A percentile compares a stretch with the other conserved stretches of the same genome.
Evolutionary conservation across 805 yeast genomes (phyloP).

Genomic region (Sugiyamaella mastotermitis): DNA sequence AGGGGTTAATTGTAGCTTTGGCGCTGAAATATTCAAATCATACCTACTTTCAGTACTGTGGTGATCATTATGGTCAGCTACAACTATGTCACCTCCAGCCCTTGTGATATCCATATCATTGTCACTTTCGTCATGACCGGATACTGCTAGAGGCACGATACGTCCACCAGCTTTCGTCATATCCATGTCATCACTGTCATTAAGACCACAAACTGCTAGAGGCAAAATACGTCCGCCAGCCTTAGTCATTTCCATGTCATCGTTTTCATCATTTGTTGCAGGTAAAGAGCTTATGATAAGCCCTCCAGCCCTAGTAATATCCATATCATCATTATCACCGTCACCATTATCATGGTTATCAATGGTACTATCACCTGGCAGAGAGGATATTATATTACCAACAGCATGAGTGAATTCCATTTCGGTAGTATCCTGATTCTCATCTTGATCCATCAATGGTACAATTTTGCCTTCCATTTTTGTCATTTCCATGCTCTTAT

Average conservation of each 20-base stretch:
- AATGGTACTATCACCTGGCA: too few relatives aligned
- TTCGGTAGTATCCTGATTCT: background rate
- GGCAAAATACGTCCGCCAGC: constrained; percentile 6
- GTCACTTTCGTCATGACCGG: constrained; percentile 13
- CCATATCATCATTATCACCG: constrained; percentile 18
- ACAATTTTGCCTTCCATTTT: too few relatives aligned
- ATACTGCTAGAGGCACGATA: background rate
- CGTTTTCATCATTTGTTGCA: constrained; percentile 8
- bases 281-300: too few relatives aligned
- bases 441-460: background rate
- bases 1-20: constrained; percentile 1
- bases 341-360: too few relatives aligned
- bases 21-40: constrained; percentile 12
- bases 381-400: background rate
- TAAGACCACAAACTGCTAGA: constrained; percentile 6
- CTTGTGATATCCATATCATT: constrained; percentile 15
- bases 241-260: constrained; percentile 3
- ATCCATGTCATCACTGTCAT: constrained; percentile 5
- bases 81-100: constrained; percentile 6
- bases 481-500: too few relatives aligned
- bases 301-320: constrained; percentile 8
- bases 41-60: background rate
- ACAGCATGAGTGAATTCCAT: constrained; percentile 9
- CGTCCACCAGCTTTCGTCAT: constrained; percentile 5
- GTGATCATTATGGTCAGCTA: constrained; percentile 2